A percentile compares a stretch with the other conserved stretches of the same genome.
phyloP scores from a whole-genome alignment of 2,329 filamentous ascomycete genomes.

The Myriosclerotinia duriaeana region DNA sequence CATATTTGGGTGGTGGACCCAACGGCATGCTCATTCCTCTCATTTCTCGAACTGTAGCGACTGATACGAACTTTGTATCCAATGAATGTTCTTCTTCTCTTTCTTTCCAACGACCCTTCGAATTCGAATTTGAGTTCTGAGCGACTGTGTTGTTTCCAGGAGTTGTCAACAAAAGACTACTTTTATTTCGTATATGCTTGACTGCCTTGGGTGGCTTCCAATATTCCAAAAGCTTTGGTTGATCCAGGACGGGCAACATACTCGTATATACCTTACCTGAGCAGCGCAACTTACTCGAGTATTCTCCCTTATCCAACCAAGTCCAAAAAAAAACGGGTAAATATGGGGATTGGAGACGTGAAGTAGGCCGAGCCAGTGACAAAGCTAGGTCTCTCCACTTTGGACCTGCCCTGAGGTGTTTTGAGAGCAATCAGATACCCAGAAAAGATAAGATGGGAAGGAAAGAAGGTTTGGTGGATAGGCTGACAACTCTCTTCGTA shows the following conservation, averaged over 20 bases:
- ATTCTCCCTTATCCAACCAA: not conserved
- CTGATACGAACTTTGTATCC: conserved; percentile 17
- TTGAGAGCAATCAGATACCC: not conserved
- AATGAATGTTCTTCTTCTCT: conserved; percentile 7
- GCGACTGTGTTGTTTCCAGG: not conserved
- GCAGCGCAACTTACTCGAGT: not conserved
- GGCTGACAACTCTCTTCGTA: conserved; percentile 1
- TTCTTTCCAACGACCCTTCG: not conserved
- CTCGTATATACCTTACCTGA: conserved; percentile 3
- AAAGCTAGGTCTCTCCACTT: not conserved
- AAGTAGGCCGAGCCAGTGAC: not conserved
- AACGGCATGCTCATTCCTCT: conserved; percentile 21
- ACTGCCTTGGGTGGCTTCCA: not conserved
- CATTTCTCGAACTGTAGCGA: conserved; percentile 26
- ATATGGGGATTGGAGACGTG: conserved; percentile 12
- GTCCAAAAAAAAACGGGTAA: not conserved
- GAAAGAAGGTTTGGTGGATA: conserved; percentile 1
- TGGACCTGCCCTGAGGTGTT: not conserved
- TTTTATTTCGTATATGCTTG: conserved; percentile 20
- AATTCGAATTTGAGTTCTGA: not conserved
- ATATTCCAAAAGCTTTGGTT: not conserved
- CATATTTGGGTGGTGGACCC: conserved; percentile 29
- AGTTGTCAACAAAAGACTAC: not conserved
- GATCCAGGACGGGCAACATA: not conserved
- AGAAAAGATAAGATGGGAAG: not conserved